These are phyloP conservation scores for Chalciporus sphaerocephalus DNA, from an alignment of 768 basidiomycete genomes.

Conservation along the genomic window DNA sequence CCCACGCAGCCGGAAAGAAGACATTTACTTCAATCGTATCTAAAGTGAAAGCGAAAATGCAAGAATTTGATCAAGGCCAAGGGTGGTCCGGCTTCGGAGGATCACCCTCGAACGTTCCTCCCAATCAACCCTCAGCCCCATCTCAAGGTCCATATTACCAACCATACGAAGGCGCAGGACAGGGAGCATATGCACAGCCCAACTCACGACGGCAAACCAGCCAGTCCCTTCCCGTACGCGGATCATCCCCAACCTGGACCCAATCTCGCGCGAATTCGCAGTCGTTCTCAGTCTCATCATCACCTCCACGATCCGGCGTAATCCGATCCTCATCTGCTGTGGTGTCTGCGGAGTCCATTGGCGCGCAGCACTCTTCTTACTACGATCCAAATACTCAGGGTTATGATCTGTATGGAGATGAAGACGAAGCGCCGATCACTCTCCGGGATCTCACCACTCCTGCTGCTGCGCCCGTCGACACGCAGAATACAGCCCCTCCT, in stretches of 20 bases:
- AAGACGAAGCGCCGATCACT: slow-evolving; percentile 10
- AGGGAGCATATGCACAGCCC: slow-evolving; percentile 1
- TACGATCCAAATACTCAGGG: slow-evolving; percentile 34
- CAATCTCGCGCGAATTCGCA: slow-evolving; percentile 12
- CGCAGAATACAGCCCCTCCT: not conserved
- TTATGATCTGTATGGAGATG: slow-evolving; percentile 26
- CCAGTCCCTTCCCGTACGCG: slow-evolving; percentile 2
- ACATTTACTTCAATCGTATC: slow-evolving; percentile 67
- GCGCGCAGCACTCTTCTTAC: slow-evolving; percentile 26
- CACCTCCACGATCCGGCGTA: slow-evolving; percentile 14
- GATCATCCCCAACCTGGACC: slow-evolving; percentile 6
- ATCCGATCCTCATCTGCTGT: not conserved
- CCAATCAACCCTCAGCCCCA: not conserved
- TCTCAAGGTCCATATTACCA: not conserved
- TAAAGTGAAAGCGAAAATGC: slow-evolving; percentile 80
- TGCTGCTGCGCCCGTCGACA: not conserved
- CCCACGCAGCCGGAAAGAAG: slow-evolving; percentile 71
- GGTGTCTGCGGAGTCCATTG: slow-evolving; percentile 1
- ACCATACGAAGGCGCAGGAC: not conserved
- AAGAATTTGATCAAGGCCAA: slow-evolving; percentile 62
- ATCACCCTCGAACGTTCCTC: slow-evolving; percentile 5
- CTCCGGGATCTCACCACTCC: not conserved
- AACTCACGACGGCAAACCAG: slow-evolving; percentile 3
- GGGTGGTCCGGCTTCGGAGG: slow-evolving; percentile 11
- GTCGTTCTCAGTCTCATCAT: slow-evolving; percentile 7